phyloP scores from a whole-genome alignment of 805 yeast species.

The Wickerhamiella allomyrinae region DNA sequence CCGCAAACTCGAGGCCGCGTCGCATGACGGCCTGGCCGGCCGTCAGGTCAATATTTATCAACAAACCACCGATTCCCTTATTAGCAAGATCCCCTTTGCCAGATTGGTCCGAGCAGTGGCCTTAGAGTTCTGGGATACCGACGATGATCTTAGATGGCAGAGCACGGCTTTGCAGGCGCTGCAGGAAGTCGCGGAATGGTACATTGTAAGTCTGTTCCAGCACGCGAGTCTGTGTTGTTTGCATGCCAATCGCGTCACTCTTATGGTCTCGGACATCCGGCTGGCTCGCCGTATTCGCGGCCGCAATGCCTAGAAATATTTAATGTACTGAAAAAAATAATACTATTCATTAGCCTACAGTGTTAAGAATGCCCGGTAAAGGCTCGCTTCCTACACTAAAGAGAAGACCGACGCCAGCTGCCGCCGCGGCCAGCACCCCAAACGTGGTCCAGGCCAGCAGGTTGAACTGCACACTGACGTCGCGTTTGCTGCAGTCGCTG shows the following conservation, averaged over 20 bases:
- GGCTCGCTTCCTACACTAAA: slow-evolving; percentile 42
- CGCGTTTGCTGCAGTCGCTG: slow-evolving; percentile 48
- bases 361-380: slow-evolving; percentile 50
- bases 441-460: slow-evolving; percentile 54
- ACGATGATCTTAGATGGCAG: slow-evolving; percentile 81
- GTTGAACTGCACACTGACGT: slow-evolving; percentile 51
- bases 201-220: slow-evolving; percentile 88
- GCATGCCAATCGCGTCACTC: slow-evolving; percentile 98
- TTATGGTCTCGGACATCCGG: slow-evolving; percentile 96
- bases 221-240: slow-evolving; percentile 97
- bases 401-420: slow-evolving; percentile 35
- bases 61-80: slow-evolving; percentile 85
- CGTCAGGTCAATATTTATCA: slow-evolving; percentile 97
- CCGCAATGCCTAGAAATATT: slow-evolving; percentile 29
- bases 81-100: slow-evolving; percentile 95
- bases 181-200: slow-evolving; percentile 98
- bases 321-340: too few species aligned
- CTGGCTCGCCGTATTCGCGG: slow-evolving; percentile 97
- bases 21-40: slow-evolving; percentile 36
- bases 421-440: slow-evolving; percentile 33
- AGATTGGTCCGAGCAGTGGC: slow-evolving; percentile 94
- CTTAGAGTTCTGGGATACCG: slow-evolving; percentile 52
- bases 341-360: too few species aligned
- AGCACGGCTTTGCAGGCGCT: slow-evolving; percentile 95
- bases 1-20: too few species aligned